Base-by-base conservation (phyloP, 1,284 basidiomycete species). In the Ganoderma sinense region DNA sequence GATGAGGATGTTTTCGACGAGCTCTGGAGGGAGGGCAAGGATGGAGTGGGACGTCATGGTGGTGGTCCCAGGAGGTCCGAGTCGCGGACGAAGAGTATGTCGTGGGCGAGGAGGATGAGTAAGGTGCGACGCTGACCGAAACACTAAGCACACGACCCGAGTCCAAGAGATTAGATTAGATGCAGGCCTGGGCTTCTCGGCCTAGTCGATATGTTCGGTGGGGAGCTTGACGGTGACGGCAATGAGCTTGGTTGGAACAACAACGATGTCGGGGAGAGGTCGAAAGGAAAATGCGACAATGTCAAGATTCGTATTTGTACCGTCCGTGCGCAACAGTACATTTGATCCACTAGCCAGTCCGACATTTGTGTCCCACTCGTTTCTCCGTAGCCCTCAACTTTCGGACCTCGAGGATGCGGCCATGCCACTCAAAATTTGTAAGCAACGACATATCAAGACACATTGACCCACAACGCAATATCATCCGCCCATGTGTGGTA, bases 1-100 rank as follows among this genome's bases (percentile, higher is more conserved):
- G 29, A 86, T 78, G 48, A 88, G 71, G 26, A 84, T 79, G 45
- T 80, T 74, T 71, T 89, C 87, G 31, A 84, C 74, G 31, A 89
- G 67, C 71, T 89, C 87, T 14, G 75, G 71, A 8, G 79, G 84
- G 20, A 82, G 73, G 3, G 72, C 61, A 2, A 59, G 62, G 48
- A 80, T 65, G 43, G 70, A 63, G 69, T 39, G 23, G n/a, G 59
- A 41, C 20, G 59, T 23, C 59, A 61, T 61, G 58, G 53, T n/a
- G 36, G 36, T 33, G 29, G 58, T 56, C 5, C 16, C 39, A 62
- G 48, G 48, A 26, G 23, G 48, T 51, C 23, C 48, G 48, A 51
- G 48, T 26, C 48, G 48, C 23, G 3, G 48, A 26, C 23, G 23
- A 5, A 13, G 23, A 11, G 23, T 51, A 26, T 51, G 41, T 29